Percentiles rank a stretch among this genome's conserved stretches.
Conservation (phyloP, 768 basidiomycete genomes). For the Panellus pusillus region DNA sequence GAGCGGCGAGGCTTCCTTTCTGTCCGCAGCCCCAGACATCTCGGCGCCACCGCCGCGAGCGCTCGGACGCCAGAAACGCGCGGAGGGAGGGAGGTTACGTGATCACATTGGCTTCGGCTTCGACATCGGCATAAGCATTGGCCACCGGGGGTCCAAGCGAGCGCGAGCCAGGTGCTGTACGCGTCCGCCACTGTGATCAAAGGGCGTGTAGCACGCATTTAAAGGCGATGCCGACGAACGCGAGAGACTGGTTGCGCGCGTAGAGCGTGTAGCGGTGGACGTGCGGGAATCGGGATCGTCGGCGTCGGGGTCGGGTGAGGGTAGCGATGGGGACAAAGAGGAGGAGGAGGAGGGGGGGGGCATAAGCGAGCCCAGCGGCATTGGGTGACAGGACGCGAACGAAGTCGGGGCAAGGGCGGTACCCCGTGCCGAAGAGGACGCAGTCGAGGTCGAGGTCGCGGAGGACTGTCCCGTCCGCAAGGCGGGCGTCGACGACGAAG, state of each 20-base stretch:
- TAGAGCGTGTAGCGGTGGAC: constrained; percentile 33
- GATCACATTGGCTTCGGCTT: constrained; percentile 16
- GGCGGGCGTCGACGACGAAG: constrained; percentile 18
- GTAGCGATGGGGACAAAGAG: too few species aligned
- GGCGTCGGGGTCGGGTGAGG: too few species aligned
- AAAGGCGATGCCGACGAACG: constrained; percentile 31
- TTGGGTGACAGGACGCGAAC: constrained; percentile 22
- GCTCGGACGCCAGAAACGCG: constrained; percentile 27
- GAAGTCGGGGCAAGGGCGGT: constrained; percentile 27
- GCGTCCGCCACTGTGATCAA: constrained; percentile 33
- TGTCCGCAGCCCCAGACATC: background rate
- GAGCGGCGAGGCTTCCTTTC: constrained; percentile 5
- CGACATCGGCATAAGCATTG: too few species aligned
- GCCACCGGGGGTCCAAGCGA: constrained; percentile 24
- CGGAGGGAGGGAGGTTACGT: constrained; percentile 17
- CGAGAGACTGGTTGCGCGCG: constrained; percentile 29
- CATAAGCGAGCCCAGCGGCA: constrained; percentile 23
- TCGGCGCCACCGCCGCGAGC: constrained; percentile 9
- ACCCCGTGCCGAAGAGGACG: constrained; percentile 35
- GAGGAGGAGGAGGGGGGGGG: constrained; percentile 14
- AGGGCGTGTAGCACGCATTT: constrained; percentile 33
- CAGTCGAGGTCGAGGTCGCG: constrained; percentile 31
- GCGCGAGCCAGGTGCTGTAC: constrained; percentile 34
- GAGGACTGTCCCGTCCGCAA: constrained; percentile 25
- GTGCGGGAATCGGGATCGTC: constrained; percentile 26